A percentile compares a stretch with the other conserved stretches of the same genome.
phyloP scores from a whole-genome alignment of 345 rosid species.

The Populus deltoides region DNA sequence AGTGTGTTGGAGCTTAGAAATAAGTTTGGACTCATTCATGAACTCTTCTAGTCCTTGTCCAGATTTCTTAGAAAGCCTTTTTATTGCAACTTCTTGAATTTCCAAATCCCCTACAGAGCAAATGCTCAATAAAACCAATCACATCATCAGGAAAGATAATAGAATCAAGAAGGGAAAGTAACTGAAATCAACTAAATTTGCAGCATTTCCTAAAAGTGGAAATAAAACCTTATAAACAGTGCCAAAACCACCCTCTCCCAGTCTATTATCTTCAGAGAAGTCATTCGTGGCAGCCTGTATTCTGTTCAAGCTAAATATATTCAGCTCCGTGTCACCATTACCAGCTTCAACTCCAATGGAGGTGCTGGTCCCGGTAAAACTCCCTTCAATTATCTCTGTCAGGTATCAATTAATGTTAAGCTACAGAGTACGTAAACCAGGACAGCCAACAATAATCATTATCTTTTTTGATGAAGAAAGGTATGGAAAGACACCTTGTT shows the following conservation, averaged over 20 bases:
- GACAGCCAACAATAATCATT: not conserved
- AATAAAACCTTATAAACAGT: slow-evolving; percentile 16
- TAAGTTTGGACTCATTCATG: slow-evolving; percentile 15
- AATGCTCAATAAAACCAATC: too few species aligned
- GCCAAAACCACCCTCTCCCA: slow-evolving; percentile 32
- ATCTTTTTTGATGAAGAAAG: not conserved
- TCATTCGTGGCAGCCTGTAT: slow-evolving; percentile 14
- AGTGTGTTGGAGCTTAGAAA: slow-evolving; percentile 22
- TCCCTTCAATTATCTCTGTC: not conserved
- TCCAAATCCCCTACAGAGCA: not conserved
- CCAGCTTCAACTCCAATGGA: not conserved
- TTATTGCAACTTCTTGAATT: slow-evolving; percentile 6
- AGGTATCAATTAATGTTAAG: not conserved
- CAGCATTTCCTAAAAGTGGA: not conserved
- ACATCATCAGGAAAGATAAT: not conserved
- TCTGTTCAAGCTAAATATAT: not conserved
- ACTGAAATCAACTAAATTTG: not conserved
- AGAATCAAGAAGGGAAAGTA: too few species aligned
- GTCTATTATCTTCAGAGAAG: slow-evolving; percentile 15
- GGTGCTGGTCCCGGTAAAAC: not conserved
- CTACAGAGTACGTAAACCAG: not conserved
- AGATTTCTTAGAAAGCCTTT: slow-evolving; percentile 21
- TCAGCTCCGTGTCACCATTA: not conserved
- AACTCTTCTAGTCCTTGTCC: slow-evolving; percentile 18
- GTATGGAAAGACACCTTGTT: not conserved